Base-by-base conservation (phyloP, 2,329 filamentous ascomycete species). In the Colletotrichum sp. region DNA sequence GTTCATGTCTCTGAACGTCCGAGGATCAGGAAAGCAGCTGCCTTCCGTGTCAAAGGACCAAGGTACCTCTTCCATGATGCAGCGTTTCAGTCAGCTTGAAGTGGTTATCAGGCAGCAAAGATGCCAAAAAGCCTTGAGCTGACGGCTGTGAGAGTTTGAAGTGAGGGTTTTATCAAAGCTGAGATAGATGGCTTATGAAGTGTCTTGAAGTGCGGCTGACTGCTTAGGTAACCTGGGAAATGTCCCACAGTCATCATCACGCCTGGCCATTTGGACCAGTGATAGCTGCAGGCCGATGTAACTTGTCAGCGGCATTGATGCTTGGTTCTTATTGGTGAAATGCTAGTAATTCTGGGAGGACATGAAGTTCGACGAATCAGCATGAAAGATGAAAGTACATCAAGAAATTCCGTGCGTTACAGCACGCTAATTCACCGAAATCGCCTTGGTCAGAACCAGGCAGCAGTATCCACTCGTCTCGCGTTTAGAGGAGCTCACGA, bases 131-230 rank as follows among this genome's bases (percentile, higher is more conserved):
- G 3, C 1, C 1, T n/a, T 48, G 38, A 48, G 38, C 18, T n/a
- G 38, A n/a, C 0, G 0, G 18, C 1, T 0, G 38, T 48, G 9
- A 48, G 38, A 1, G 0, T 48, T n/a, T 1, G 1, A n/a, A 12
- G 38, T 48, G 38, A n/a, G 38, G 5, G 18, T 21, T 48, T 48
- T 48, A 48, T 21, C 38, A 48, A 48, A 48, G 9, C 38, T 48
- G 38, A n/a, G n/a, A 48, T 48, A 48, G 38, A 48, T 18, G 5
- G 38, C 38, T n/a, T 48, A 48, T 48, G 38, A 48, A 48, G 38
- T 48, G 18, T n/a, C 18, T 48, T 12, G 18, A 48, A 0, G 38
- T 21, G 38, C 18, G 38, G 9, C 38, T 48, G 38, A 48, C 38
- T 1, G 38, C 38, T 48, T 48, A 48, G 1, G 1, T 48, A 48